phyloP scores from a whole-genome alignment of 1,139 yeast genomes.

The Candida frijolesensis region DNA sequence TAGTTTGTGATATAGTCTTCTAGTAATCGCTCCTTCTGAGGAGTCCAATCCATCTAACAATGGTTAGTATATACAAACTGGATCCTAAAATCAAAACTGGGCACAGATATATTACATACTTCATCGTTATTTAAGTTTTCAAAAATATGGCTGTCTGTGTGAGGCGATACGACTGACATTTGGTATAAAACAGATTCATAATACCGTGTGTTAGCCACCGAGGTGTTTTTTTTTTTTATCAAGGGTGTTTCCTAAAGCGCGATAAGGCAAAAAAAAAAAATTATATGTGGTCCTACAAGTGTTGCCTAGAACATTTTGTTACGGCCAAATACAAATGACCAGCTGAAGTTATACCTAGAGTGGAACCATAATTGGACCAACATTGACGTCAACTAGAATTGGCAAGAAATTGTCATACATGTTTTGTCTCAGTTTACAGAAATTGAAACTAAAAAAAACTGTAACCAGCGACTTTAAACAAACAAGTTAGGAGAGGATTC shows the following conservation, averaged over 20 bases:
- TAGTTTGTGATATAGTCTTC: slow-evolving; percentile 19
- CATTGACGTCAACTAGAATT: too few species aligned
- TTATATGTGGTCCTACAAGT: neutral
- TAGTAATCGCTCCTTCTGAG: slow-evolving; percentile 20
- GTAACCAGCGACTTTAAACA: too few species aligned
- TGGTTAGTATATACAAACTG: neutral
- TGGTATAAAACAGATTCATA: neutral
- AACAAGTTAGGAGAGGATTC: too few species aligned
- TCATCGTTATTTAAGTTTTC: slow-evolving; percentile 1
- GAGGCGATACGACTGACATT: slow-evolving; percentile 5
- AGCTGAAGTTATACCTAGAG: too few species aligned
- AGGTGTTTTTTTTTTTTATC: neutral
- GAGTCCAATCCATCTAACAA: slow-evolving; percentile 22
- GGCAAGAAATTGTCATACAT: too few species aligned
- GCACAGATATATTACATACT: neutral
- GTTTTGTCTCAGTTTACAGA: too few species aligned
- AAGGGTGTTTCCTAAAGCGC: neutral
- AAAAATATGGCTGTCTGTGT: neutral
- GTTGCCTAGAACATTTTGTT: neutral
- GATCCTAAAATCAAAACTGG: neutral
- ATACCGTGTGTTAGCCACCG: neutral
- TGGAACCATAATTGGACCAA: too few species aligned
- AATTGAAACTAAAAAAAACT: too few species aligned
- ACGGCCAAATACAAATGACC: too few species aligned
- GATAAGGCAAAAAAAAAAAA: neutral